phyloP scores from a whole-genome alignment of 768 basidiomycete genomes.

The Daedaleopsis sinensis region DNA sequence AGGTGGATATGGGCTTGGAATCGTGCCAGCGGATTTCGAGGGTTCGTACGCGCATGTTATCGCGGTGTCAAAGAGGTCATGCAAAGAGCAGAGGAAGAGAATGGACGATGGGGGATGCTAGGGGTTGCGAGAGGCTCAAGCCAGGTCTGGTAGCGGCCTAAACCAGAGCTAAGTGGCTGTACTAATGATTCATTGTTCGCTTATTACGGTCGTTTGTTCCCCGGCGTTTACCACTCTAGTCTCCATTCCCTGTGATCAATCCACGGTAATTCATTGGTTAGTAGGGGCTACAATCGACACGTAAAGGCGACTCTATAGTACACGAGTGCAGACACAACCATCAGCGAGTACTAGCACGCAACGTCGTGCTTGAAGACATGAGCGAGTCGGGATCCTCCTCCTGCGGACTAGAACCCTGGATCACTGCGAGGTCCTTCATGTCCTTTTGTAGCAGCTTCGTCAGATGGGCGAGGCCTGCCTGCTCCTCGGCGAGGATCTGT shows the following conservation, averaged over 20 bases:
- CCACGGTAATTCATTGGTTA: neutral
- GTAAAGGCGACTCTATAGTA: neutral
- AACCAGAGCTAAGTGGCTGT: neutral
- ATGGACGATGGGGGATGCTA: neutral
- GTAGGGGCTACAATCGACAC: neutral
- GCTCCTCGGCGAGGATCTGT: conserved; percentile 77
- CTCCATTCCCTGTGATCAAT: neutral
- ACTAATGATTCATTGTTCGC: neutral
- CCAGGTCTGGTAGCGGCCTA: neutral
- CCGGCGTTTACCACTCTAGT: too few species aligned
- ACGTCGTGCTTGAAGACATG: conserved; percentile 21
- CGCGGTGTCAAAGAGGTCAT: neutral
- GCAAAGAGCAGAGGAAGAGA: neutral
- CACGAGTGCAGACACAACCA: neutral
- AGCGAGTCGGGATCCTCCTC: conserved; percentile 36
- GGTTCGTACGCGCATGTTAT: conserved; percentile 79
- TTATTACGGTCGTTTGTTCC: neutral
- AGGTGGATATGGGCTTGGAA: conserved; percentile 92
- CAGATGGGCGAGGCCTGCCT: conserved; percentile 78
- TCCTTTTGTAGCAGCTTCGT: conserved; percentile 72
- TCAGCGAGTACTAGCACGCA: conserved; percentile 23
- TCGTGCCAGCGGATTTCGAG: conserved; percentile 98
- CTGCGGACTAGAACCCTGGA: conserved; percentile 42
- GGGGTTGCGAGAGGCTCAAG: neutral
- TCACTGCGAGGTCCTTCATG: conserved; percentile 66